Evolutionary conservation across 1,284 basidiomycete species (phyloP).

Genomic region (Microbotryum lychnidis-dioicae): DNA sequence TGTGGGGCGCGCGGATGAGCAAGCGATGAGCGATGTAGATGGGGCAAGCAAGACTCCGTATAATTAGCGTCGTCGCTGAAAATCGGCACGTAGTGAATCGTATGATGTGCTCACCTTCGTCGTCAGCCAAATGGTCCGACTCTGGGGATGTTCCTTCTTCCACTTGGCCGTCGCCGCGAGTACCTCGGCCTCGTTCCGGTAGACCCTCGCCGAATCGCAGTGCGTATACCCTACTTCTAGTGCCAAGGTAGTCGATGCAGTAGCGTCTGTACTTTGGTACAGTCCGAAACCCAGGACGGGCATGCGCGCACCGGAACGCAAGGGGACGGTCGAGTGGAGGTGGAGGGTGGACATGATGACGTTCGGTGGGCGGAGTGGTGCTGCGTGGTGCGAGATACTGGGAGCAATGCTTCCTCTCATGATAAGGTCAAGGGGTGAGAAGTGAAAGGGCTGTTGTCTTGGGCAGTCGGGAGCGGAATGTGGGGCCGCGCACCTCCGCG

Average conservation of each 20-base stretch:
- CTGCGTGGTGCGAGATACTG: too few species aligned
- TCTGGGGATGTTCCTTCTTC: conserved; percentile 23
- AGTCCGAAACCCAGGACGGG: conserved; percentile 76
- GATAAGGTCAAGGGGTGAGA: too few species aligned
- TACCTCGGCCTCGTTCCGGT: conserved; percentile 60
- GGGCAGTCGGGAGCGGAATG: too few species aligned
- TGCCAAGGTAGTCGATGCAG: conserved; percentile 55
- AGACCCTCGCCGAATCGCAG: conserved; percentile 59
- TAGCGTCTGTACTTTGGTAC: conserved; percentile 57
- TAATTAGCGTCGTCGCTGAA: not conserved
- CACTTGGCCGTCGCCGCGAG: conserved; percentile 52
- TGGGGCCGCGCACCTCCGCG: too few species aligned
- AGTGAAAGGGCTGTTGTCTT: too few species aligned
- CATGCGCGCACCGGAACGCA: conserved; percentile 43
- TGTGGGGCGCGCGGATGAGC: too few species aligned
- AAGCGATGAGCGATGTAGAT: too few species aligned
- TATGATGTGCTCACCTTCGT: conserved; percentile 28
- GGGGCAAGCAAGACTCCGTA: not conserved
- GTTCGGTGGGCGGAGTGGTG: too few species aligned
- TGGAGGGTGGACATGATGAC: not conserved
- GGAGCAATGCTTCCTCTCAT: too few species aligned
- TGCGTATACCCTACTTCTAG: conserved; percentile 71
- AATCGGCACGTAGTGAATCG: not conserved
- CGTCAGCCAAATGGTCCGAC: conserved; percentile 58
- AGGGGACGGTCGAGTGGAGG: conserved; percentile 7